Evolutionary conservation across 2,329 filamentous ascomycete genomes (phyloP).

Genomic region (Cladophialophora psammophila): DNA sequence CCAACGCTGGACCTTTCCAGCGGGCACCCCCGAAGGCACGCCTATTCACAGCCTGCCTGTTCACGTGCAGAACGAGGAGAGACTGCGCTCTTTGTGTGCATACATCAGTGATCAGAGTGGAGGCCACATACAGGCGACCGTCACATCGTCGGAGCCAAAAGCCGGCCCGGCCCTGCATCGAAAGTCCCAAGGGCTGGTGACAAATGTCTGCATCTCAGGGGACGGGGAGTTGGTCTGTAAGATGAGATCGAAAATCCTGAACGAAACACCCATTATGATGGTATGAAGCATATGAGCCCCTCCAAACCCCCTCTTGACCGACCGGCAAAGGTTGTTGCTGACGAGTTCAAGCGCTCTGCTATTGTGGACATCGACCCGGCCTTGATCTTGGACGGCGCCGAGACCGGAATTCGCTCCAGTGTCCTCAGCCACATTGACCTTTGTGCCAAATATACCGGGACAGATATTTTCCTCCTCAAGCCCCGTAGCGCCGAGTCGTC

Average conservation of each 20-base stretch:
- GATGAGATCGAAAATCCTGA: conserved; percentile 87
- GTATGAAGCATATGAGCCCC: conserved; percentile 61
- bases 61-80: conserved; percentile 83
- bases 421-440: conserved; percentile 87
- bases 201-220: conserved; percentile 90
- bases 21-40: conserved; percentile 82
- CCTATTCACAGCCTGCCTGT: conserved; percentile 91
- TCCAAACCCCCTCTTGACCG: not conserved
- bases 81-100: conserved; percentile 78
- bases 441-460: conserved; percentile 86
- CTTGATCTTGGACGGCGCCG: conserved; percentile 79
- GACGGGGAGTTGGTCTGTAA: conserved; percentile 86
- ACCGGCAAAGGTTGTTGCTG: conserved; percentile 28
- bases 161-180: conserved; percentile 59
- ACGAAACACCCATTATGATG: conserved; percentile 89
- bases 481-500: conserved; percentile 84
- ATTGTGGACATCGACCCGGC: conserved; percentile 92
- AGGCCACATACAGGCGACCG: conserved; percentile 80
- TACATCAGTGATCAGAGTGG: conserved; percentile 75
- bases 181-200: conserved; percentile 68
- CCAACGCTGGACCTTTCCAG: conserved; percentile 90
- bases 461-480: conserved; percentile 94
- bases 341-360: conserved; percentile 74
- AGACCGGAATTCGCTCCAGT: conserved; percentile 72
- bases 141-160: conserved; percentile 82